These are phyloP conservation scores for Tricholoma terreum DNA, from an alignment of 768 basidiomycete species.

Conservation along the genomic window DNA sequence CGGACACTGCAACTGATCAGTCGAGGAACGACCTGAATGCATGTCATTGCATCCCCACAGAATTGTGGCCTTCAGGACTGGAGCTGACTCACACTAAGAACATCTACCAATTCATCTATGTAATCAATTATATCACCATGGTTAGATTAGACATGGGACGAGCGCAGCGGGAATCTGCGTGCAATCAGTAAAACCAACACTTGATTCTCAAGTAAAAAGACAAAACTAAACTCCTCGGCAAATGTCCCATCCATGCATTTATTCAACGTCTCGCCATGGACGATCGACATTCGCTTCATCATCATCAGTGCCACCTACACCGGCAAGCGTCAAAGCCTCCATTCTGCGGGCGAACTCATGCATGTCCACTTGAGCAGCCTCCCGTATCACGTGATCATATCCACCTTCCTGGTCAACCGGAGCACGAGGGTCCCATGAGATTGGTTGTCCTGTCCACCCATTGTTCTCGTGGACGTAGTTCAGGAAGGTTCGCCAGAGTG, in stretches of 20 bases:
- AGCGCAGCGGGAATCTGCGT: too few species aligned
- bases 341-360: slow-evolving; percentile 30
- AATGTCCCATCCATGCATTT: neutral
- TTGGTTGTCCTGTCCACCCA: slow-evolving; percentile 50
- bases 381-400: slow-evolving; percentile 18
- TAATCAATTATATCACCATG: too few species aligned
- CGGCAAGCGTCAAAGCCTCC: slow-evolving; percentile 21
- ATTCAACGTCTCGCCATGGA: slow-evolving; percentile 19
- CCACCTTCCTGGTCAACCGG: slow-evolving; percentile 19
- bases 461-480: slow-evolving; percentile 48
- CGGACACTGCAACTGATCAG: too few species aligned
- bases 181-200: too few species aligned
- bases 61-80: too few species aligned
- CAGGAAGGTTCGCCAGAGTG: slow-evolving; percentile 58
- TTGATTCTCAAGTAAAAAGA: too few species aligned
- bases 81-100: too few species aligned
- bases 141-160: too few species aligned
- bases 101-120: too few species aligned
- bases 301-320: slow-evolving; percentile 11
- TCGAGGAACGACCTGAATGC: too few species aligned
- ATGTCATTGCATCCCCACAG: too few species aligned
- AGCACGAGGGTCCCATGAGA: slow-evolving; percentile 33
- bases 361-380: slow-evolving; percentile 30
- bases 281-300: slow-evolving; percentile 19
- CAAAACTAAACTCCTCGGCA: too few species aligned